Evolutionary conservation across 805 yeast species (phyloP), one percentile per base, ranked within the genome.

Genomic region (Ogataea polymorpha): DNA sequence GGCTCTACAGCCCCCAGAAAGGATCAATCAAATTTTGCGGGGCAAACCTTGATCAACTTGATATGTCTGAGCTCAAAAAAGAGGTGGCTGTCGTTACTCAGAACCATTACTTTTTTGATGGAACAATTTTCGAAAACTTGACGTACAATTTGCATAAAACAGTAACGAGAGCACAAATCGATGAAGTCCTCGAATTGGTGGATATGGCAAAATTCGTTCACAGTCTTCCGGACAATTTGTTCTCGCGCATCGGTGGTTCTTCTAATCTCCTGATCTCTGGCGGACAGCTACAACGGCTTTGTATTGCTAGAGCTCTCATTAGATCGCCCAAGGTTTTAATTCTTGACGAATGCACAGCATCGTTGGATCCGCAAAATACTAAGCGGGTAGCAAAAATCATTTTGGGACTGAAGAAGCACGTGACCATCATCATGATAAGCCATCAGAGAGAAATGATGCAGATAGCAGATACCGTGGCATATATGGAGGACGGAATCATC

Each of bases 341-440:
- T 5, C 61, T 93, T 35, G 99, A 93, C 62, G 99, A 93, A 58
- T 82, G 90, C 51, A 89, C 98, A 0, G 81, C 97, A 0, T 85
- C 96, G 0, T 66, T 93, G 35, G 99, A 93, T 58, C 69, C 81
- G 0, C 74, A 69, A 14, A 84, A 81, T 48, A 61, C 84, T 0
- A 51, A 55, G 6, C 55, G 59, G 2, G 73, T 93, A n/a, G 65
- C 71, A 12, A 54, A 70, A 1, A 49, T 86, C 43, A 66, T 91
- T 0, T 39, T 51, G 10, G 50, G 55, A 2, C 59, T 66, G 12
- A 65, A 57, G 27, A 54, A 37, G 17, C 29, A 37, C 2, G 45
- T 71, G 1, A 68, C 80, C 0, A 69, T 80, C 1, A 52, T 91
- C 1, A 63, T 86, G 6, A 76, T 90, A 4, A 87, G 96, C 1